A percentile compares a stretch with the other conserved stretches of the same genome.
phyloP scores from a whole-genome alignment of 1,284 basidiomycete species.

The Ceratobasidium sp. region DNA sequence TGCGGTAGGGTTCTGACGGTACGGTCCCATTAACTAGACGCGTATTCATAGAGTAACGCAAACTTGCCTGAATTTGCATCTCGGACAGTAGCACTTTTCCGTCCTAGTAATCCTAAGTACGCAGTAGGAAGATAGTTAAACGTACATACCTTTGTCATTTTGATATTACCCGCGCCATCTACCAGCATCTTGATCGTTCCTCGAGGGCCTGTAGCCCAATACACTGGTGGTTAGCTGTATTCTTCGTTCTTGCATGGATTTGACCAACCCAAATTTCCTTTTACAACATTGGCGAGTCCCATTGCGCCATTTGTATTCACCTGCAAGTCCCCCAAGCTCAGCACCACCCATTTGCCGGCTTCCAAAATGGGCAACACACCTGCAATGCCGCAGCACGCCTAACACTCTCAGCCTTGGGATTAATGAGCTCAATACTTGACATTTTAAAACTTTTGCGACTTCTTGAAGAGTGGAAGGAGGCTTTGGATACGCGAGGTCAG shows the following conservation, averaged over 20 bases:
- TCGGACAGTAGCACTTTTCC: constrained; percentile 98
- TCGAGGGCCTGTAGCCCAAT: constrained; percentile 71
- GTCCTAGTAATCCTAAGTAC: constrained; percentile 57
- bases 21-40: constrained; percentile 36
- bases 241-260: too few species aligned
- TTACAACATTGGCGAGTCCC: constrained; percentile 97
- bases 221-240: neutral
- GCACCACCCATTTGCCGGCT: constrained; percentile 69
- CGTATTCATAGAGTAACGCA: neutral
- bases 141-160: constrained; percentile 88
- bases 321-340: constrained; percentile 53
- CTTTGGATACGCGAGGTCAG: constrained; percentile 25
- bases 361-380: constrained; percentile 63
- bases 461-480: neutral
- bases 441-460: constrained; percentile 10
- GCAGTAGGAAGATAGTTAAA: neutral
- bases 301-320: constrained; percentile 93
- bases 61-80: constrained; percentile 92
- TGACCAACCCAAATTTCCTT: constrained; percentile 97
- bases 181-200: constrained; percentile 99
- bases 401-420: constrained; percentile 95
- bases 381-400: constrained; percentile 91
- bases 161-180: constrained; percentile 98
- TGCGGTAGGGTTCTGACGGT: constrained; percentile 89
- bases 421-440: constrained; percentile 89